Conservation (phyloP, 2,329 filamentous ascomycete genomes). For the Colletotrichum coccodes region DNA sequence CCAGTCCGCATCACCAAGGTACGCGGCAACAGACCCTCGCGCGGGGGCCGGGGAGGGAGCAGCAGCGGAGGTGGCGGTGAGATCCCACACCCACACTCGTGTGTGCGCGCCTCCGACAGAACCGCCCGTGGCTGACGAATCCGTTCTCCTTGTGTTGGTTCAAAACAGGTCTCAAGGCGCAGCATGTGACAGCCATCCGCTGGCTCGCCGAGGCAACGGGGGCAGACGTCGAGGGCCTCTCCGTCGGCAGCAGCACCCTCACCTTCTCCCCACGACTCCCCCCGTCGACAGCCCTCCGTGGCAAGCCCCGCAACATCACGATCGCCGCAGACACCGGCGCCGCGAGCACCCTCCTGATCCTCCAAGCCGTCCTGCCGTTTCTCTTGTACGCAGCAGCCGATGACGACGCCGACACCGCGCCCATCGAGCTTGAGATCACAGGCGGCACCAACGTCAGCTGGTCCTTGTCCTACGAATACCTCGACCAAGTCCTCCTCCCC, state of each 20-base stretch:
- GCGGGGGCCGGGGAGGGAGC: constrained; percentile 37
- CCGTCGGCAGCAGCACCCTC: constrained; percentile 60
- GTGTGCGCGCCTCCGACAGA: neutral
- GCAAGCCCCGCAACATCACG: constrained; percentile 50
- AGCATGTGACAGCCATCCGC: constrained; percentile 67
- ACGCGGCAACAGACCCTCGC: constrained; percentile 59
- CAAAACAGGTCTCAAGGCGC: constrained; percentile 64
- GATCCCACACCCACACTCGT: neutral
- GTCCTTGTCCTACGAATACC: constrained; percentile 69
- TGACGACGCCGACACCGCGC: constrained; percentile 42
- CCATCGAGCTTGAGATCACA: constrained; percentile 59
- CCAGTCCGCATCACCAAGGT: constrained; percentile 65
- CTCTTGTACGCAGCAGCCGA: constrained; percentile 62
- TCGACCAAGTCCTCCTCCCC: constrained; percentile 70
- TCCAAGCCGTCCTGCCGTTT: constrained; percentile 70
- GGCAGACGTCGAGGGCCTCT: constrained; percentile 61
- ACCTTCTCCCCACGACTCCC: constrained; percentile 55
- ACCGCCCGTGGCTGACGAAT: neutral
- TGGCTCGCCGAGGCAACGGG: constrained; percentile 63
- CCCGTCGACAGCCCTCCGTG: constrained; percentile 49
- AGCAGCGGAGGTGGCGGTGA: constrained; percentile 15
- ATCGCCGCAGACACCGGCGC: constrained; percentile 61
- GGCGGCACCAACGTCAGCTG: constrained; percentile 70
- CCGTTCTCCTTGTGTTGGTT: neutral
- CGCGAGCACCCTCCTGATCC: constrained; percentile 65